Evolutionary conservation across 306 rosid genomes (phyloP), one percentile per base, ranked within the genome.

Genomic region (Ziziphus jujuba): DNA sequence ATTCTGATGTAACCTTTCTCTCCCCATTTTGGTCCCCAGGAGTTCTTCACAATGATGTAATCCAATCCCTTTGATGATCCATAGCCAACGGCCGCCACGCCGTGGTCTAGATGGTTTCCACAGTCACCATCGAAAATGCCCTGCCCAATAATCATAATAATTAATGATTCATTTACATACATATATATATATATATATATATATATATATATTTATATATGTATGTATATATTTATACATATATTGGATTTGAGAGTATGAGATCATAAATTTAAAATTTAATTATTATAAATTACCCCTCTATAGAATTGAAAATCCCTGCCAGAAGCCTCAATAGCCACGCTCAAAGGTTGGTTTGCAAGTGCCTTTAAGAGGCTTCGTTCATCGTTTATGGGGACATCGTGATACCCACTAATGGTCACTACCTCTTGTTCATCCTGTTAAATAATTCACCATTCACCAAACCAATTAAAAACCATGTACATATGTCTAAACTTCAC

Each of bases 11-110:
- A 83, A 10, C 91, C 95, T 63, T 79, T 85, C 71, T 88, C 91
- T 55, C 95, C 91, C 91, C 95, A 85, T 61, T 85, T 88, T 21
- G 85, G 57, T 23, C 91, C 95, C 89, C 95, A 88, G 11, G 89
- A 88, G 38, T 88, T 83, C 70, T 79, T 88, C 47, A 88, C 89
- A 25, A 60, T 77, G 67, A 85, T 65, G 58, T 88, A 88, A 63
- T 83, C 89, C 68, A 73, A 23, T 0, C 87, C 82, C 59, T 79
- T 85, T 24, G 89, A 72, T 61, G 84, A 72, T 5, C 87, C 95
- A 23, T 88, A 88, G 72, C 91, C 95, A 65, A 88, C 87, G 5
- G 95, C 91, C 11, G 89, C 67, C 60, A 88, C 95, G 56, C 95
- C 89, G n/a, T 85, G 91, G 75, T 88, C 89, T 21, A 88, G 77